Evolutionary conservation across 352 stramenopile genomes (phyloP).

Genomic region (Globisporangium rhizosaccharum): DNA sequence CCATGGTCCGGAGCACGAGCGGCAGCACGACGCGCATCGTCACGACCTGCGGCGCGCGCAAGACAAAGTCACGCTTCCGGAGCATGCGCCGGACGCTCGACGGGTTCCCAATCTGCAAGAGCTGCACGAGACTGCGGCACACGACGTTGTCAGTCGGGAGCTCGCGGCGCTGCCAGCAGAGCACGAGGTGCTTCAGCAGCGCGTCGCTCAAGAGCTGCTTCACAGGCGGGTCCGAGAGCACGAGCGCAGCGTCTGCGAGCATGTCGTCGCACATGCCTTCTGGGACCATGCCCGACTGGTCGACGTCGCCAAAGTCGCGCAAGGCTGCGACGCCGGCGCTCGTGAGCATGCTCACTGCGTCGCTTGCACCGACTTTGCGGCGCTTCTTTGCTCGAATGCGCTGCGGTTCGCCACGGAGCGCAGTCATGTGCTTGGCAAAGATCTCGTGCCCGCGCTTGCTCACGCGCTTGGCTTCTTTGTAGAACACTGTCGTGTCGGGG

Average conservation of each 20-base stretch:
- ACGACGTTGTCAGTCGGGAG: constrained; percentile 80
- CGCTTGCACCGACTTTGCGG: constrained; percentile 55
- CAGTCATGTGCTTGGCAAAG: constrained; percentile 62
- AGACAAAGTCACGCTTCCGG: constrained; percentile 77
- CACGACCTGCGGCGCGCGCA: constrained; percentile 70
- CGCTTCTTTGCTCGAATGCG: constrained; percentile 74
- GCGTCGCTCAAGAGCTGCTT: constrained; percentile 76
- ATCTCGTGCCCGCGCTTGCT: constrained; percentile 75
- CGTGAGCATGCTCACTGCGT: constrained; percentile 67
- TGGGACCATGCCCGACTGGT: constrained; percentile 77
- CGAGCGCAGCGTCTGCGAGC: constrained; percentile 68
- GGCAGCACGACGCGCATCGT: constrained; percentile 79
- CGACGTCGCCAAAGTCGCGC: constrained; percentile 67
- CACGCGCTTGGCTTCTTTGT: constrained; percentile 84
- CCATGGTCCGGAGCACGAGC: constrained; percentile 60
- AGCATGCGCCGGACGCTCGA: constrained; percentile 80
- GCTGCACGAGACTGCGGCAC: constrained; percentile 73
- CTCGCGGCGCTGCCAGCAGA: constrained; percentile 54
- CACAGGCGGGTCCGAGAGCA: constrained; percentile 70
- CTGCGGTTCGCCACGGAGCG: constrained; percentile 65
- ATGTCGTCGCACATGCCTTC: constrained; percentile 77
- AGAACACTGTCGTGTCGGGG: constrained; percentile 80
- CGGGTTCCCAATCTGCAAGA: constrained; percentile 78
- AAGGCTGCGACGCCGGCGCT: constrained; percentile 55
- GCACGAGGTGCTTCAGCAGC: constrained; percentile 60